These are phyloP conservation scores for Xylariaceae sp. DNA, from an alignment of 2,329 filamentous ascomycete genomes.

Conservation along the genomic window DNA sequence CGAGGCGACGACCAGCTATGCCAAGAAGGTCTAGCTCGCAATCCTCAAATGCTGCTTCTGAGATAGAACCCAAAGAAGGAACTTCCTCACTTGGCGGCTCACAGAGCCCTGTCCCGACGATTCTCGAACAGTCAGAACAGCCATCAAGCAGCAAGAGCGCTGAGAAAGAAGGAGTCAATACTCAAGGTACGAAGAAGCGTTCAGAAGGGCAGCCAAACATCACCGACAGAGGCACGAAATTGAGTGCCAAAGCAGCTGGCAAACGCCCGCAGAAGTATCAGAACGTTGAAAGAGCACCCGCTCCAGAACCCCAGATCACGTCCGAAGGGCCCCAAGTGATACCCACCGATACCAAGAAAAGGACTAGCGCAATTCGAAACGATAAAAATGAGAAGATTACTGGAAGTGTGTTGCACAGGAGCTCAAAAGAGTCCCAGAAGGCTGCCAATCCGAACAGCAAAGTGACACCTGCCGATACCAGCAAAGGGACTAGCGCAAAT, in stretches of 20 bases:
- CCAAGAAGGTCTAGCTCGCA: conserved; percentile 47
- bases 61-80: conserved; percentile 31
- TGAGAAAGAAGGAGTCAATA: conserved; percentile 5
- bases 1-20: conserved; percentile 44
- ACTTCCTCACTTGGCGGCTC: conserved; percentile 21
- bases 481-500: not conserved
- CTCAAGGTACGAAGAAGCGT: no score
- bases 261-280: conserved; percentile 38
- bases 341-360: not conserved
- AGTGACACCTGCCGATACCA: not conserved
- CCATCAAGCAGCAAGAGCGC: conserved; percentile 7
- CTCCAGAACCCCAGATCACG: conserved; percentile 8
- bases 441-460: not conserved
- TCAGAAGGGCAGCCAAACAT: not conserved
- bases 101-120: conserved; percentile 24
- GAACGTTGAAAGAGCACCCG: conserved; percentile 11
- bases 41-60: conserved; percentile 35
- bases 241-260: conserved; percentile 46
- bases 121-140: conserved; percentile 26
- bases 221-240: conserved; percentile 2
- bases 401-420: not conserved
- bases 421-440: not conserved
- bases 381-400: not conserved
- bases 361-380: not conserved
- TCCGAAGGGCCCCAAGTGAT: conserved; percentile 6